Percentiles rank a stretch among this genome's conserved stretches.
These are phyloP conservation scores for Daldinia sp. DNA, from an alignment of 2,329 filamentous ascomycete species.

Conservation along the genomic window DNA sequence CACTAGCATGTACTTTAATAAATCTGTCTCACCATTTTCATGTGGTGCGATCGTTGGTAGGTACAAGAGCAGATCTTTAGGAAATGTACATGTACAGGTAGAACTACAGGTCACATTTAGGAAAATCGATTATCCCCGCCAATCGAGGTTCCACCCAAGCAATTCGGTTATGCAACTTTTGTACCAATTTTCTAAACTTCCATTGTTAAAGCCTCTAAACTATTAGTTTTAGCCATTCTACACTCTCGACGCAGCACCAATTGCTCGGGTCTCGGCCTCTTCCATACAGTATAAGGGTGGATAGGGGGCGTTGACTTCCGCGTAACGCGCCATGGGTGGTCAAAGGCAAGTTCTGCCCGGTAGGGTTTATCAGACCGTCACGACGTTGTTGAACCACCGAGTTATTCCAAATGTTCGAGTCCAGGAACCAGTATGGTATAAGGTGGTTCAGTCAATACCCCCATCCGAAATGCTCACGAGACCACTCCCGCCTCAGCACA, in stretches of 20 bases:
- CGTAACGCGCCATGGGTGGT: slow-evolving; percentile 50
- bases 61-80: not conserved
- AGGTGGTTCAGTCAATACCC: slow-evolving; percentile 64
- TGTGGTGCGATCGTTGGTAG: not conserved
- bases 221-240: slow-evolving; percentile 17
- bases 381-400: slow-evolving; percentile 53
- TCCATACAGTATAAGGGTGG: slow-evolving; percentile 1
- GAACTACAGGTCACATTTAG: not conserved
- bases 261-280: slow-evolving; percentile 15
- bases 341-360: slow-evolving; percentile 54
- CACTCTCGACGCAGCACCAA: slow-evolving; percentile 26
- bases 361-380: slow-evolving; percentile 59
- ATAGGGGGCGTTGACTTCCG: not conserved
- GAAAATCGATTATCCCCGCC: slow-evolving; percentile 41
- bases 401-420: slow-evolving; percentile 48
- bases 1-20: not conserved
- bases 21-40: not conserved
- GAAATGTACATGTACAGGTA: not conserved
- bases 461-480: slow-evolving; percentile 70
- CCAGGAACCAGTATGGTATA: slow-evolving; percentile 62
- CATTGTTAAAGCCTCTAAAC: slow-evolving; percentile 6
- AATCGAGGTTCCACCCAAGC: slow-evolving; percentile 14
- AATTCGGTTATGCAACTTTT: slow-evolving; percentile 14
- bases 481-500: slow-evolving; percentile 63
- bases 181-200: slow-evolving; percentile 28